Evolutionary conservation across 805 yeast genomes (phyloP).

Genomic region (Teunomyces panamensis): DNA sequence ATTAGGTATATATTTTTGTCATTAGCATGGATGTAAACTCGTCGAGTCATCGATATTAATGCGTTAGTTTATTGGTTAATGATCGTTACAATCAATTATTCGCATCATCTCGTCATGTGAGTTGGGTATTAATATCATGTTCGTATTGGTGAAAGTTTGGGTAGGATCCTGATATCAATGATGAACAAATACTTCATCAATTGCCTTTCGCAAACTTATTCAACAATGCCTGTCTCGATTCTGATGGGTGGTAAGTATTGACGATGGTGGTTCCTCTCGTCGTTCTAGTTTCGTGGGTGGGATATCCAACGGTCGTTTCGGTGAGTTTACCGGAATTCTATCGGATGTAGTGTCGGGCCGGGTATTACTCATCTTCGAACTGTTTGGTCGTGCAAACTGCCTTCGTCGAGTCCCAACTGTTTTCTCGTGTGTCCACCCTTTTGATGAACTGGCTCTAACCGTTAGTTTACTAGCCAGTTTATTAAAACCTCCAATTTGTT

Average conservation of each 20-base stretch:
- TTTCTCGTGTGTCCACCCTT: not conserved
- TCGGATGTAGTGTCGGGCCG: not conserved
- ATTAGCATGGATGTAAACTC: not conserved
- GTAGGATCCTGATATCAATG: not conserved
- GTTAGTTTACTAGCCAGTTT: constrained; percentile 5
- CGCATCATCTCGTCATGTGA: not conserved
- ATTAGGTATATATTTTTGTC: not conserved
- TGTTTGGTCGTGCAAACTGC: not conserved
- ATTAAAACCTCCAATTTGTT: not conserved
- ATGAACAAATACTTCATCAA: not conserved
- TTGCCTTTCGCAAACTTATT: constrained; percentile 1
- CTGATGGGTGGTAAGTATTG: not conserved
- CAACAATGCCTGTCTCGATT: not conserved
- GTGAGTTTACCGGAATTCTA: not conserved
- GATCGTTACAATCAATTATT: constrained; percentile 1
- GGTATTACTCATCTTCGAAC: not conserved
- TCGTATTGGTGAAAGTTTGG: not conserved
- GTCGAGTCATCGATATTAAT: not conserved
- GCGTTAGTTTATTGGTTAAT: not conserved
- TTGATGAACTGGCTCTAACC: constrained; percentile 5
- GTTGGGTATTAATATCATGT: not conserved
- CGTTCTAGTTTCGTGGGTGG: not conserved
- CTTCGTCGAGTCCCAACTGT: not conserved
- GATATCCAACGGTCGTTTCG: constrained; percentile 3
- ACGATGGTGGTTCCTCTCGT: constrained; percentile 6